Evolutionary conservation across 2,329 filamentous ascomycete genomes (phyloP).

Genomic region (Diaporthe destruens): DNA sequence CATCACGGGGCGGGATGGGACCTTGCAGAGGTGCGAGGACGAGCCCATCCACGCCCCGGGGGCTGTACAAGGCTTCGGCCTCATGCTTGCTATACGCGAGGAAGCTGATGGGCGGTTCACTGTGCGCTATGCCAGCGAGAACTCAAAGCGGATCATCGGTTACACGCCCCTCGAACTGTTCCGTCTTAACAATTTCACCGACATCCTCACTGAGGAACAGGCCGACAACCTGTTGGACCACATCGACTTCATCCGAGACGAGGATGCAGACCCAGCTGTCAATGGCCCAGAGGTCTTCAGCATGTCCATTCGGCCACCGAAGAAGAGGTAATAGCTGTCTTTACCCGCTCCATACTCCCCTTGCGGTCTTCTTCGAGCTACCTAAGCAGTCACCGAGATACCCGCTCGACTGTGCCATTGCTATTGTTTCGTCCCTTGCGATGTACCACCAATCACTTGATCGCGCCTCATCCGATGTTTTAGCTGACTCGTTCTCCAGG

Average conservation of each 20-base stretch:
- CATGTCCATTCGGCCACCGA: slow-evolving; percentile 74
- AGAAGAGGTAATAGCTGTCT: slow-evolving; percentile 51
- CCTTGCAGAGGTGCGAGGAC: slow-evolving; percentile 85
- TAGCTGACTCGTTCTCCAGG: slow-evolving; percentile 48
- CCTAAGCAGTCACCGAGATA: neutral
- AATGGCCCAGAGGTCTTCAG: slow-evolving; percentile 92
- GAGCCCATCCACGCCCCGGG: slow-evolving; percentile 92
- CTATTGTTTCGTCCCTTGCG: no score
- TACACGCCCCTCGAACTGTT: slow-evolving; percentile 84
- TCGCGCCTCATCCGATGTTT: neutral
- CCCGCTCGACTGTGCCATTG: neutral
- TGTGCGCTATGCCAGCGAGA: slow-evolving; percentile 84
- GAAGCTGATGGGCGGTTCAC: slow-evolving; percentile 75
- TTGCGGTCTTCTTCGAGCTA: neutral
- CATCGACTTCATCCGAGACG: slow-evolving; percentile 87
- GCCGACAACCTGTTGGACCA: slow-evolving; percentile 87
- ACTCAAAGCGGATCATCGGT: slow-evolving; percentile 80
- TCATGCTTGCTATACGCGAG: slow-evolving; percentile 80
- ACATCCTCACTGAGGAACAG: slow-evolving; percentile 86
- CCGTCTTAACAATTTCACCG: slow-evolving; percentile 79
- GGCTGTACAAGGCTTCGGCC: slow-evolving; percentile 83
- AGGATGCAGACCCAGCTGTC: slow-evolving; percentile 78
- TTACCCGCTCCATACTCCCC: neutral
- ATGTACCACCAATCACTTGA: neutral
- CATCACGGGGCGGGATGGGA: slow-evolving; percentile 82